Percentiles rank a stretch among this genome's conserved stretches.
These are phyloP conservation scores for Macrocybe gigantea DNA, from an alignment of 768 basidiomycete genomes.

Conservation along the genomic window DNA sequence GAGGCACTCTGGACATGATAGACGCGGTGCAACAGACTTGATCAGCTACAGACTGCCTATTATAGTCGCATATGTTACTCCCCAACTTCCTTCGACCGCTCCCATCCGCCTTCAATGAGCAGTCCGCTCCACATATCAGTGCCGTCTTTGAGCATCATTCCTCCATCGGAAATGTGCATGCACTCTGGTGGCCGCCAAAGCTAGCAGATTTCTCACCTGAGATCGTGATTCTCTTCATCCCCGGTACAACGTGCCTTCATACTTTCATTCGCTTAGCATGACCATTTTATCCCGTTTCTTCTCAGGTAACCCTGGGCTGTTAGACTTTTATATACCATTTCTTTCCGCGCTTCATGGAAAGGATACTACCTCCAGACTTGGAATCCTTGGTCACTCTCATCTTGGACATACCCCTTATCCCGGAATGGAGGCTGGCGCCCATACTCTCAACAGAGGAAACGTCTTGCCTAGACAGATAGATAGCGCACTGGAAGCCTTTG, in stretches of 20 bases:
- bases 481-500: constrained; percentile 48
- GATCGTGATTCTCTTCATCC: constrained; percentile 41
- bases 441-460: constrained; percentile 17
- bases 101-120: constrained; percentile 3
- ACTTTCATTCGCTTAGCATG: background rate
- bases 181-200: constrained; percentile 46
- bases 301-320: constrained; percentile 51
- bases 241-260: constrained; percentile 24
- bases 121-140: constrained; percentile 12
- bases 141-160: constrained; percentile 33
- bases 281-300: background rate
- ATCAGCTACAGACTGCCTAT: constrained; percentile 1
- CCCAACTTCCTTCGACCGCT: constrained; percentile 27
- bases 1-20: constrained; percentile 53
- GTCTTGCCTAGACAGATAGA: constrained; percentile 46
- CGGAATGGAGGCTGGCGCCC: constrained; percentile 3
- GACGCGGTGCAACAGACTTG: background rate
- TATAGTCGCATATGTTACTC: constrained; percentile 10
- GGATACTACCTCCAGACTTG: constrained; percentile 28
- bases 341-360: constrained; percentile 42
- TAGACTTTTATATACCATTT: constrained; percentile 65
- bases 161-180: constrained; percentile 36
- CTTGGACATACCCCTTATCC: constrained; percentile 55
- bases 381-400: constrained; percentile 58
- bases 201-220: constrained; percentile 17